Evolutionary conservation across 352 stramenopile genomes (phyloP).

Genomic region (Phytophthora pinifolia): DNA sequence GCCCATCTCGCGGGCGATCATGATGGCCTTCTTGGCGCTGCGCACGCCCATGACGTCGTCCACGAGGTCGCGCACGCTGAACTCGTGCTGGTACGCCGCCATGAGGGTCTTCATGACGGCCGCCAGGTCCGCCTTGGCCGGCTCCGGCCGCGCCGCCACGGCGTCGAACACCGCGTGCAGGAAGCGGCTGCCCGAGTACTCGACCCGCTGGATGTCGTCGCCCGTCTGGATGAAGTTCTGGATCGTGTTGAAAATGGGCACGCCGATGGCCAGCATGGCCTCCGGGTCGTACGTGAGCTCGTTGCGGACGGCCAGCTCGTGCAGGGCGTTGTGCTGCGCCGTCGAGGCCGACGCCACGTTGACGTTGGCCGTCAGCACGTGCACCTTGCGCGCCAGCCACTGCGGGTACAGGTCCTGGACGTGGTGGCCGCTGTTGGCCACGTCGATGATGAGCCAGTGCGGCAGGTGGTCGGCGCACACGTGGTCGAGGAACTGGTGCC

Average conservation of each 20-base stretch:
- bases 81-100: slow-evolving; percentile 39
- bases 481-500: slow-evolving; percentile 67
- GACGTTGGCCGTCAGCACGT: slow-evolving; percentile 94
- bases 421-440: slow-evolving; percentile 85
- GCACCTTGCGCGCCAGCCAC: slow-evolving; percentile 90
- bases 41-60: slow-evolving; percentile 92
- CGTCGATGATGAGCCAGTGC: slow-evolving; percentile 94
- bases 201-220: slow-evolving; percentile 88
- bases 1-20: slow-evolving; percentile 93
- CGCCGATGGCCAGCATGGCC: slow-evolving; percentile 76
- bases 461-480: slow-evolving; percentile 89
- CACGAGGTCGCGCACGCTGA: slow-evolving; percentile 79
- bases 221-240: slow-evolving; percentile 93
- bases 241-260: slow-evolving; percentile 93
- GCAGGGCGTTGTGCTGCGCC: slow-evolving; percentile 76
- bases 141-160: slow-evolving; percentile 27
- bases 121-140: slow-evolving; percentile 45
- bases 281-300: slow-evolving; percentile 90
- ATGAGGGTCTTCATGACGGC: slow-evolving; percentile 78
- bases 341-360: slow-evolving; percentile 81
- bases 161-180: slow-evolving; percentile 84
- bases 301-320: slow-evolving; percentile 64
- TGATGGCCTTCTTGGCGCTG: slow-evolving; percentile 89
- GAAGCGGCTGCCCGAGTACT: slow-evolving; percentile 89
- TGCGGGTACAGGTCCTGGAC: slow-evolving; percentile 84